A percentile compares a stretch with the other conserved stretches of the same genome.
Evolutionary conservation across 108 stramenopile genomes (phyloP).

Genomic region (Skeletonema costatum): DNA sequence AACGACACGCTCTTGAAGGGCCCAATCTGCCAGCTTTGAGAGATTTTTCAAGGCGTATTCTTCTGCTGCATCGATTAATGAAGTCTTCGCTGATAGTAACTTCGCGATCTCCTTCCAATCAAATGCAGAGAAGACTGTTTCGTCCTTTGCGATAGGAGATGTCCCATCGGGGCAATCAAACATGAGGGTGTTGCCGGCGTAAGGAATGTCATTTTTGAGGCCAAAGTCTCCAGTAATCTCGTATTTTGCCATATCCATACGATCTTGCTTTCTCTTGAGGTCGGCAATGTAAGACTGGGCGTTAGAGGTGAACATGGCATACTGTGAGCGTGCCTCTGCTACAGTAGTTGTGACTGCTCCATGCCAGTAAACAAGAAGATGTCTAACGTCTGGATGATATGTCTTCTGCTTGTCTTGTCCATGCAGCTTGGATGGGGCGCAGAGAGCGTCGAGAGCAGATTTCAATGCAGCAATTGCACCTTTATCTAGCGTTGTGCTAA

Average conservation of each 20-base stretch:
- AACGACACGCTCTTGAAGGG: neutral
- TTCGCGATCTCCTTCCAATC: neutral
- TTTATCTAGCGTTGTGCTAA: conserved; percentile 28
- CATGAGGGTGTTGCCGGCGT: conserved; percentile 24
- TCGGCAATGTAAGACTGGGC: neutral
- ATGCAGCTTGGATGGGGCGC: neutral
- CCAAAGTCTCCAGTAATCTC: conserved; percentile 35
- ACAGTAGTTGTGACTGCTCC: conserved; percentile 10
- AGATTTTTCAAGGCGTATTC: conserved; percentile 2
- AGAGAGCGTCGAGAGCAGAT: conserved; percentile 9
- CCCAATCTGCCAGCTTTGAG: conserved; percentile 14
- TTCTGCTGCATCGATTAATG: conserved; percentile 30
- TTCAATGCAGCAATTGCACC: conserved; percentile 15
- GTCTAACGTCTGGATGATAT: conserved; percentile 11
- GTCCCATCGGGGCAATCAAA: conserved; percentile 41
- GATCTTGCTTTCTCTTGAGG: conserved; percentile 14
- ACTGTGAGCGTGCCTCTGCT: conserved; percentile 7
- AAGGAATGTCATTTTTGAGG: neutral
- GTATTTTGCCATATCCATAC: conserved; percentile 28
- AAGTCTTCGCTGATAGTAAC: neutral
- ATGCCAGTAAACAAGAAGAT: conserved; percentile 17
- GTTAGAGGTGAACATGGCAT: neutral
- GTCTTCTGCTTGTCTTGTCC: neutral
- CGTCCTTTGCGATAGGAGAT: conserved; percentile 9
- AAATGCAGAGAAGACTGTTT: conserved; percentile 36